These are phyloP conservation scores for Kazachstania kunashirensis DNA, from an alignment of 805 yeast genomes.

Conservation along the genomic window DNA sequence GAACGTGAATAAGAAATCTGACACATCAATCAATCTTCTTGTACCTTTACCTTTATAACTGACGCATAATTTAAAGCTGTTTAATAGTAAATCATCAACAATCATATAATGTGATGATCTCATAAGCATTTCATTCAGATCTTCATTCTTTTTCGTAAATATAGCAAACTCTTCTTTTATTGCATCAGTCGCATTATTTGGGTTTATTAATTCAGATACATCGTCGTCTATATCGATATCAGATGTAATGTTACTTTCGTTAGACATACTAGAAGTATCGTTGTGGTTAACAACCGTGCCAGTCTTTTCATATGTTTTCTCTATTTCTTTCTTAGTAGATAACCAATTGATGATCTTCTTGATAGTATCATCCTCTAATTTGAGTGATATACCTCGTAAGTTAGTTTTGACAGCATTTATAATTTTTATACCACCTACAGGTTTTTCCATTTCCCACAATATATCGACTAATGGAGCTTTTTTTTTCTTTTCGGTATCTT, in stretches of 20 bases:
- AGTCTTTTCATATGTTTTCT: not conserved
- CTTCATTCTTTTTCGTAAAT: constrained; percentile 21
- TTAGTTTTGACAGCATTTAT: constrained; percentile 52
- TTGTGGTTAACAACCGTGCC: too few relatives aligned
- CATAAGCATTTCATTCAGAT: constrained; percentile 54
- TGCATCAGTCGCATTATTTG: constrained; percentile 2
- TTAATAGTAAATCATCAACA: constrained; percentile 47
- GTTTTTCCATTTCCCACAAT: constrained; percentile 70
- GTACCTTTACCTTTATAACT: constrained; percentile 72
- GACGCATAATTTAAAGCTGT: constrained; percentile 46
- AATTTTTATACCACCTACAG: constrained; percentile 87
- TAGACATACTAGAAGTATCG: not conserved
- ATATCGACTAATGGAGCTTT: constrained; percentile 34
- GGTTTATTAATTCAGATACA: constrained; percentile 8
- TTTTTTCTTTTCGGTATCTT: constrained; percentile 7
- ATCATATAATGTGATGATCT: constrained; percentile 69
- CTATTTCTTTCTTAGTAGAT: constrained; percentile 20
- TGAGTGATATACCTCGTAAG: constrained; percentile 58
- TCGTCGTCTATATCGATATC: constrained; percentile 2
- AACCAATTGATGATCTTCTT: constrained; percentile 53
- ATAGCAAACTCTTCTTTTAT: constrained; percentile 9
- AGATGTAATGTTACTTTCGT: too few relatives aligned
- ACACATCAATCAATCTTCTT: constrained; percentile 63
- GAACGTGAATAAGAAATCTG: constrained; percentile 54
- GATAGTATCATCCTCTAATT: constrained; percentile 64